phyloP scores from a whole-genome alignment of 2,329 filamentous ascomycete genomes.

The Stachybotrys echinatus region DNA sequence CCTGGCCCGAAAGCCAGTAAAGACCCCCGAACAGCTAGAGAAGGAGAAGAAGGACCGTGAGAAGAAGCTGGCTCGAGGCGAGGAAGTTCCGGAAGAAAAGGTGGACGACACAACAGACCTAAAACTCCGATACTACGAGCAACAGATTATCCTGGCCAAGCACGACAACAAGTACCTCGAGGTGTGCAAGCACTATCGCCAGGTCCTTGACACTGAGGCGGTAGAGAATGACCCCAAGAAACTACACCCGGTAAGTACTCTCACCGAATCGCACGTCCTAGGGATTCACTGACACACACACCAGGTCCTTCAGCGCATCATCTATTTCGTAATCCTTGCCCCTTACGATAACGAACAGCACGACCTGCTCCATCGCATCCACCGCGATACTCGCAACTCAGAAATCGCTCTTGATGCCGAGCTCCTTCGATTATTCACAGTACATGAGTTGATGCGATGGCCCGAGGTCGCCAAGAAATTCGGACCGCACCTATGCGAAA shows the following conservation, averaged over 20 bases:
- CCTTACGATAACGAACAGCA: constrained; percentile 98
- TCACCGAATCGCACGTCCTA: not conserved
- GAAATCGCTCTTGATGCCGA: constrained; percentile 76
- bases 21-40: constrained; percentile 81
- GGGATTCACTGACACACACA: constrained; percentile 9
- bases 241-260: constrained; percentile 69
- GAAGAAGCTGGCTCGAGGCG: constrained; percentile 74
- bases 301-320: constrained; percentile 85
- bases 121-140: constrained; percentile 94
- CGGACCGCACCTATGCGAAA: constrained; percentile 78
- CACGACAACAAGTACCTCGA: constrained; percentile 97
- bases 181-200: constrained; percentile 95
- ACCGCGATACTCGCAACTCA: constrained; percentile 75
- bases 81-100: constrained; percentile 72
- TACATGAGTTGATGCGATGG: constrained; percentile 97
- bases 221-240: constrained; percentile 86
- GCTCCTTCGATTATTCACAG: constrained; percentile 89
- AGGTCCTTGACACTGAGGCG: constrained; percentile 92
- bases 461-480: constrained; percentile 86
- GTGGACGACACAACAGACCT: constrained; percentile 92
- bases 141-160: constrained; percentile 92
- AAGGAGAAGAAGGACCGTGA: constrained; percentile 87
- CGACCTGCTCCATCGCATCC: constrained; percentile 89
- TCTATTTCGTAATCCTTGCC: constrained; percentile 95
- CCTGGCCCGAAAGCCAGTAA: constrained; percentile 84